Evolutionary conservation across 768 basidiomycete genomes (phyloP).

Genomic region (Pleurotus eryngii): DNA sequence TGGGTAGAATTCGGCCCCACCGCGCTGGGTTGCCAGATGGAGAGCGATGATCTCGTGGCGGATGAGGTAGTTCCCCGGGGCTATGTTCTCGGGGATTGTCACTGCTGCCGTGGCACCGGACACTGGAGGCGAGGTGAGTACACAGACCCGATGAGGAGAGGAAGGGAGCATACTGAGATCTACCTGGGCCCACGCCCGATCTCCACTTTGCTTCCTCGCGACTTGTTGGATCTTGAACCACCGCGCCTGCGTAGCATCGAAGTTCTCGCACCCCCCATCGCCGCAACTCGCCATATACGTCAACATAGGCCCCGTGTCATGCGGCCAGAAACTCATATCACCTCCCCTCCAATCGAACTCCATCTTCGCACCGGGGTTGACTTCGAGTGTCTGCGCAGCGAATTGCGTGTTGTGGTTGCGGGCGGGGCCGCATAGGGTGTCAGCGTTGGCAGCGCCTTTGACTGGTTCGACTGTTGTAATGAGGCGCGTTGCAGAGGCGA

Average conservation of each 20-base stretch:
- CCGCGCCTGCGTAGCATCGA: constrained; percentile 51
- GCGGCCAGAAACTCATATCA: constrained; percentile 33
- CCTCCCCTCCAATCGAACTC: constrained; percentile 54
- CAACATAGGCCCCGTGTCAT: constrained; percentile 66
- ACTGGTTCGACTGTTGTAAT: constrained; percentile 35
- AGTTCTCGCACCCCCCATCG: constrained; percentile 52
- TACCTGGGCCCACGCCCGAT: constrained; percentile 46
- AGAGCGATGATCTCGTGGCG: constrained; percentile 82
- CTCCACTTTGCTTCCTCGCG: constrained; percentile 34
- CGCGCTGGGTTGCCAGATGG: constrained; percentile 51
- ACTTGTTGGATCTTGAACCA: constrained; percentile 75
- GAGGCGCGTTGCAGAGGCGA: constrained; percentile 30
- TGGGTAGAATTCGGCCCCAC: constrained; percentile 84
- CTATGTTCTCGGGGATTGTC: constrained; percentile 49
- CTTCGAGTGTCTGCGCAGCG: constrained; percentile 49
- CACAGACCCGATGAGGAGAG: background rate
- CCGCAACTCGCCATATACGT: constrained; percentile 74
- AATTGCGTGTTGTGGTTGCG: constrained; percentile 28
- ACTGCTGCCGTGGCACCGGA: constrained; percentile 36
- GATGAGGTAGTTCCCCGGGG: constrained; percentile 70
- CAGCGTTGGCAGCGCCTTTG: constrained; percentile 54
- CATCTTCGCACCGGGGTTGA: constrained; percentile 58
- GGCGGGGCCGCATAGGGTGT: constrained; percentile 57
- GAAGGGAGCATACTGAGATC: constrained; percentile 42
- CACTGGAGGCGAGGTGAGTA: constrained; percentile 24